These are phyloP conservation scores for Penicillium mononematosum DNA, from an alignment of 495 filamentous ascomycete genomes.

Conservation along the genomic window DNA sequence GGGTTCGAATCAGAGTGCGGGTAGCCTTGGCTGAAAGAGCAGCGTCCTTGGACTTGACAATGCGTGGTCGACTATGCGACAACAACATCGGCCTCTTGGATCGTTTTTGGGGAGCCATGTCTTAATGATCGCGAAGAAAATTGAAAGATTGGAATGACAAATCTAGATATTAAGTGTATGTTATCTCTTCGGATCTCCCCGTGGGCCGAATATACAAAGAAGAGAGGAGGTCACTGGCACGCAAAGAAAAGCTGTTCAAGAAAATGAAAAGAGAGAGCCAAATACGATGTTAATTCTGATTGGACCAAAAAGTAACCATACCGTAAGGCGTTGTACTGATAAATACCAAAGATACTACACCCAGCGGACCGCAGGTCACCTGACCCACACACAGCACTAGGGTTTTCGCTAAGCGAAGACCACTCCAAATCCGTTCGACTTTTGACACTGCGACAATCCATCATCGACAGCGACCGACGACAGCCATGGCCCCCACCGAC, in stretches of 20 bases:
- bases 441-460: constrained; percentile 46
- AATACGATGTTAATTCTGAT: constrained; percentile 10
- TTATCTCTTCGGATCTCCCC: neutral
- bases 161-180: too few relatives aligned
- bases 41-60: constrained; percentile 45
- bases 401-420: constrained; percentile 49
- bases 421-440: constrained; percentile 43
- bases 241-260: constrained; percentile 5
- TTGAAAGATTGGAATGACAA: neutral
- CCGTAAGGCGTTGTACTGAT: neutral
- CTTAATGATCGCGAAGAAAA: neutral
- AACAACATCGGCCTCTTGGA: constrained; percentile 51
- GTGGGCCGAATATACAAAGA: neutral
- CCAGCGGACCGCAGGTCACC: constrained; percentile 34
- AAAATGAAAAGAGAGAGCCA: constrained; percentile 4
- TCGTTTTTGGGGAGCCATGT: constrained; percentile 30
- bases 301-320: constrained; percentile 3
- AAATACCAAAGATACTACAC: constrained; percentile 22
- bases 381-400: constrained; percentile 53
- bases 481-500: constrained; percentile 70
- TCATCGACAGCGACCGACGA: constrained; percentile 50
- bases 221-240: neutral
- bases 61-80: constrained; percentile 69
- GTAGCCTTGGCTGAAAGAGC: constrained; percentile 78
- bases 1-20: constrained; percentile 74